Evolutionary conservation across 768 basidiomycete species (phyloP), one percentile per base, ranked within the genome.

Genomic region (Favolaschia claudopus): DNA sequence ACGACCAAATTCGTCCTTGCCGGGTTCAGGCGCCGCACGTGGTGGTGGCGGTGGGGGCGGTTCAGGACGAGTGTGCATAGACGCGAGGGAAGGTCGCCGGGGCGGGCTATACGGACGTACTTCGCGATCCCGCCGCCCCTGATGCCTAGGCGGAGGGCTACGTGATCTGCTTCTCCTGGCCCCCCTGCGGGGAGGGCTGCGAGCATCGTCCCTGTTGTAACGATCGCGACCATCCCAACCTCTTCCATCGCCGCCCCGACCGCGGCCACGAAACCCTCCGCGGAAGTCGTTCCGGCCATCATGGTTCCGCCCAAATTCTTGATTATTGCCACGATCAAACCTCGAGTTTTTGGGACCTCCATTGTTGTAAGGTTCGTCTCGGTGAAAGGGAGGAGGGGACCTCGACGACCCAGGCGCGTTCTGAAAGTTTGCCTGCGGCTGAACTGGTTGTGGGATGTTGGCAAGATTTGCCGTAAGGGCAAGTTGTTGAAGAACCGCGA

Each of bases 1-100:
- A 67, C 92, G 87, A 65, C 92, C 92, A 74, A 94, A 94, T 73
- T 94, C 92, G 82, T 94, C 92, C 74, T 87, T 92, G 55, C 77
- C 86, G n/a, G 71, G 64, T 50, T 69, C 69, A 45, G 69, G 75
- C 48, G 62, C 69, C 69, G 67, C 61, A 42, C 54, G 63, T 22
- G 67, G 31, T 36, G 67, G 65, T 47, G 68, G 53, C 53, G 66
- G 71, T 60, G 62, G 63, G 70, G 49, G 66, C 68, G 46, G 68
- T 53, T 39, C 64, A 67, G 52, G 72, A 63, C 58, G 55, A 57
- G 1, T 43, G 20, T 48, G 67, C 45, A 66, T 42, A 31, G 70
- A 65, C 28, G 76, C 67, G 53, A 74, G 67, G 39, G 77, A 69
- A 43, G 79, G 77, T 65, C 82, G 80, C 54, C 76, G 75, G 59